These are phyloP conservation scores for Gloeostereum incarnatum DNA, from an alignment of 768 basidiomycete species.

Conservation along the genomic window DNA sequence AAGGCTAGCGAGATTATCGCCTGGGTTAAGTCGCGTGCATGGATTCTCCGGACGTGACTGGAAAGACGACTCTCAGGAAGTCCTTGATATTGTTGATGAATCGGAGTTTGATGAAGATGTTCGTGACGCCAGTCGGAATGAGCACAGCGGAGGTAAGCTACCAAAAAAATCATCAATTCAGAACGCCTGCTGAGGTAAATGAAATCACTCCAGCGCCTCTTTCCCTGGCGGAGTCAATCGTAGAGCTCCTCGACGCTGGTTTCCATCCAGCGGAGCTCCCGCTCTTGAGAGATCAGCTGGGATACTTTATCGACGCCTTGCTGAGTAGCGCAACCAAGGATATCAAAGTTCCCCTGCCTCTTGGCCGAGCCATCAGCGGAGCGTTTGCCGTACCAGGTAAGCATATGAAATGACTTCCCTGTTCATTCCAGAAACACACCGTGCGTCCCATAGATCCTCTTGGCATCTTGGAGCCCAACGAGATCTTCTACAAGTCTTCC, in stretches of 20 bases:
- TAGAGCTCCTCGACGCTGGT: conserved; percentile 58
- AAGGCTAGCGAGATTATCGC: conserved; percentile 32
- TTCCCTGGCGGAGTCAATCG: conserved; percentile 30
- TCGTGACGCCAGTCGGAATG: conserved; percentile 26
- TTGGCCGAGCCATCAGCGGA: conserved; percentile 38
- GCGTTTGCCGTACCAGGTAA: conserved; percentile 66
- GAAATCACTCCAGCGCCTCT: conserved; percentile 20
- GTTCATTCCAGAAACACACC: no score
- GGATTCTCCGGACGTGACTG: conserved; percentile 34
- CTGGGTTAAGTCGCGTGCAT: conserved; percentile 43
- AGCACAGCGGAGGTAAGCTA: no score
- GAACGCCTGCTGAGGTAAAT: background rate
- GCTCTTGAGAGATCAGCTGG: conserved; percentile 36
- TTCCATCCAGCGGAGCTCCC: conserved; percentile 38
- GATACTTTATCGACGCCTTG: conserved; percentile 23
- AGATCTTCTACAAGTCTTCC: conserved; percentile 54
- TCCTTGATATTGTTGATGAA: no score
- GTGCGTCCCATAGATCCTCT: conserved; percentile 47
- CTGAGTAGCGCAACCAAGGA: conserved; percentile 43
- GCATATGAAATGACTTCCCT: conserved; percentile 3
- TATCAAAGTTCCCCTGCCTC: conserved; percentile 47
- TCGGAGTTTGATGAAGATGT: conserved; percentile 16
- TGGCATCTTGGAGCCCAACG: conserved; percentile 46
- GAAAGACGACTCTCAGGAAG: conserved; percentile 13
- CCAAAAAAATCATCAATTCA: no score